phyloP scores from a whole-genome alignment of 768 basidiomycete genomes.

The Neoboletus magnificus region DNA sequence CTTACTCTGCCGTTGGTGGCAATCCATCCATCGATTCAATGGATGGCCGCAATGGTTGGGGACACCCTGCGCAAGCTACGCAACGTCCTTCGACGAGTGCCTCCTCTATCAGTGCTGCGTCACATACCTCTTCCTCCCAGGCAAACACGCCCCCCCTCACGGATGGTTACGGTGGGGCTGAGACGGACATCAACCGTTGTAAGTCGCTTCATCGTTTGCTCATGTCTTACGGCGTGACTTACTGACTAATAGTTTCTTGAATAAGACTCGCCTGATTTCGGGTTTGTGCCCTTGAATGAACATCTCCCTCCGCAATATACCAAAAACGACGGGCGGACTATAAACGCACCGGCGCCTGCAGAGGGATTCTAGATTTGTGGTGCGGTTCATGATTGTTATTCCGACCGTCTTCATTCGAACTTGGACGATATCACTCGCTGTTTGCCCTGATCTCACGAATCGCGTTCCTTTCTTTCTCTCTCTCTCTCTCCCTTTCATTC shows the following conservation, averaged over 20 bases:
- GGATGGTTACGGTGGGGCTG: constrained; percentile 57
- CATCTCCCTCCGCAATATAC: constrained; percentile 63
- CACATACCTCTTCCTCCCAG: constrained; percentile 74
- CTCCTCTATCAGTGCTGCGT: constrained; percentile 72
- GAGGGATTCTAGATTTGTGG: constrained; percentile 31
- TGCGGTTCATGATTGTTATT: constrained; percentile 27
- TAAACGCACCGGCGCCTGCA: constrained; percentile 30
- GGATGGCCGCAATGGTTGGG: constrained; percentile 45
- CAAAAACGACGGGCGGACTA: constrained; percentile 52
- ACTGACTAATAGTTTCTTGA: constrained; percentile 45
- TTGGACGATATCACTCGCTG: constrained; percentile 29
- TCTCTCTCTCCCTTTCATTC: constrained; percentile 14
- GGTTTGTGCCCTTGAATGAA: constrained; percentile 79
- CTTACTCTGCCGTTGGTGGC: constrained; percentile 64
- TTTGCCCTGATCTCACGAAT: constrained; percentile 33
- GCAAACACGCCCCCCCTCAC: constrained; percentile 76
- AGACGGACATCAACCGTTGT: constrained; percentile 82
- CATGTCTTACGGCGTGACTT: constrained; percentile 39
- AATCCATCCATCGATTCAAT: constrained; percentile 36
- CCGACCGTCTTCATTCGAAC: constrained; percentile 32
- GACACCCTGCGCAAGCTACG: constrained; percentile 28
- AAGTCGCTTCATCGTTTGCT: constrained; percentile 41
- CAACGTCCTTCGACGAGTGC: constrained; percentile 70
- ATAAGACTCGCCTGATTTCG: constrained; percentile 79
- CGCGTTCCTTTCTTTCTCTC: constrained; percentile 29